Evolutionary conservation across 192 early-diverging fungal genomes (phyloP), one percentile per base, ranked within the genome.

Genomic region (Phlyctochytrium planicorne): DNA sequence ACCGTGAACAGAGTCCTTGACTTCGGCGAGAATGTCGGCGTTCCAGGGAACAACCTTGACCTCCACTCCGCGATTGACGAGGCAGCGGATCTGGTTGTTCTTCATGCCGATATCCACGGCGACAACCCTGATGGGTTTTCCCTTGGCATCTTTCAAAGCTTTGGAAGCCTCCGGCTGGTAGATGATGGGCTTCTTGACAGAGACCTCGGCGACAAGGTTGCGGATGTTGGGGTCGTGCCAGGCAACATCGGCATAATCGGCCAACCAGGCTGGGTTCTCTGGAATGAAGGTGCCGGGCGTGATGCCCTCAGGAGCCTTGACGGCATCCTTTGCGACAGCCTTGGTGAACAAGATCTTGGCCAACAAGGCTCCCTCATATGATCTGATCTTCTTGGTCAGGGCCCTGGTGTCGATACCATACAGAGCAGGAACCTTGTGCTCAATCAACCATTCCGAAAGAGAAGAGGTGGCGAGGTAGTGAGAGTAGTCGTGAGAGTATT

Each of bases 51-150:
- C 95, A 2, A 97, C 89, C 65, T 90, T 87, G 62, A 98, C 71
- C 69, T 96, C 91, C 14, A 99, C 93, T 68, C 96, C 96, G 35
- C 96, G 91, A 70, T 92, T 88, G 47, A 95, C 86, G 69, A 99
- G 97, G 85, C 97, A 99, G 65, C 97, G 90, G 78, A 98, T 93
- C 79, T 99, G 97, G 81, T 98, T 99, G 82, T 87, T 93, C 79
- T 99, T 99, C 93, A 99, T 95, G 63, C 97, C 97, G 3, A 99
- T 92, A 74, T 99, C 96, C 16, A 99, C 86, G n/a, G 91, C 91
- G 31, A 99, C 66, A 61, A 99, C 85, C 33, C 91, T 90, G 56
- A 97, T 74, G 2, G 90, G 81, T 71, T 90, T 91, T 23, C 89
- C 91, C 62, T 79, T 74, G 25, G 75, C 69, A 37, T 81, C 78